phyloP scores from a whole-genome alignment of 176 grass and related monocot species.

The Paspalum vaginatum region DNA sequence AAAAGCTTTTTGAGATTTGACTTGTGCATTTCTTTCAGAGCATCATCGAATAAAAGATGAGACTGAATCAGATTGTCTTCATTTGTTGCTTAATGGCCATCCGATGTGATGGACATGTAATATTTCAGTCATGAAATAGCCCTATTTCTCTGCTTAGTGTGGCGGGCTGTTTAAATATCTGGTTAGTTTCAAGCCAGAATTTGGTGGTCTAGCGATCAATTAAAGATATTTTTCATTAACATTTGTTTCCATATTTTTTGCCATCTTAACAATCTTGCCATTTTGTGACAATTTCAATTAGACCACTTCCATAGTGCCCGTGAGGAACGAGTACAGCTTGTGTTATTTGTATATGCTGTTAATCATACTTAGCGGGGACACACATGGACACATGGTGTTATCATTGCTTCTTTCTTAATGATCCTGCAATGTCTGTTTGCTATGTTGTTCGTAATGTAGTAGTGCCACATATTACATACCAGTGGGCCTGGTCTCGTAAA shows the following conservation, averaged over 20 bases:
- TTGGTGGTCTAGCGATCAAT: background rate
- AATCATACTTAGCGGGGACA: too few relatives aligned
- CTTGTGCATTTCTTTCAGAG: slow-evolving; percentile 50
- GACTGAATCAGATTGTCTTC: slow-evolving; percentile 46
- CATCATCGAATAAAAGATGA: slow-evolving; percentile 66
- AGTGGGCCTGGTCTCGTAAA: background rate
- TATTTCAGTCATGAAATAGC: slow-evolving; percentile 39
- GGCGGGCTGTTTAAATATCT: background rate
- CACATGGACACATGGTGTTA: background rate
- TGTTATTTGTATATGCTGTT: too few relatives aligned
- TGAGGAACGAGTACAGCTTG: background rate
- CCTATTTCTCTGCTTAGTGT: slow-evolving; percentile 33
- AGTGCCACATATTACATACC: background rate
- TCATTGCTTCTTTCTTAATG: background rate
- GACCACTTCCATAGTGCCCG: background rate
- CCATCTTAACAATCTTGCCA: background rate
- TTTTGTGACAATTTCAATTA: background rate
- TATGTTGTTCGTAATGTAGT: too few relatives aligned
- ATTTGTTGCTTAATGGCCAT: slow-evolving; percentile 45
- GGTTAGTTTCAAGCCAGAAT: background rate
- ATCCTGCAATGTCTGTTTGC: background rate
- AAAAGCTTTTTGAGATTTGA: slow-evolving; percentile 32
- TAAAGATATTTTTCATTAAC: too few relatives aligned
- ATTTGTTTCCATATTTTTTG: background rate
- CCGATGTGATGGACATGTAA: slow-evolving; percentile 43